Evolutionary conservation across 257 asterid species (phyloP), one percentile per base, ranked within the genome.

Genomic region (Lycium barbarum): DNA sequence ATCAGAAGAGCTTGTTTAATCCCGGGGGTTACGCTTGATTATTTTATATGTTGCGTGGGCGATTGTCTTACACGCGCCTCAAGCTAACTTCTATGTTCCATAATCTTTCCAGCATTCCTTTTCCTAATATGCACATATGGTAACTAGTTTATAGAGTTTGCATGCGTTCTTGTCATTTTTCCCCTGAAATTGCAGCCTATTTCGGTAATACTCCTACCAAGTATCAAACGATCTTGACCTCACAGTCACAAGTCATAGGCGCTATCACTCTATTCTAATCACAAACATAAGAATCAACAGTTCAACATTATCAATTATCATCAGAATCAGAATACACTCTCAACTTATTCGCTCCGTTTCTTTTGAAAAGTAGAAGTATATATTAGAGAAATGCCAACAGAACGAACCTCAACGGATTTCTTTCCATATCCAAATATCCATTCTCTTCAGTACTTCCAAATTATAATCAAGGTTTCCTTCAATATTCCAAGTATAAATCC

Each of bases 231-330:
- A 58, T 58, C 65, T 18, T 58, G 22, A 12, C 47, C 45, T 66
- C 43, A 66, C 33, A 26, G 33, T 26, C 33, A 26, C 33, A 51
- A 51, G 55, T 10, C 55, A 51, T 51, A 51, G 12, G 12, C 55
- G 8, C 43, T 65, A 26, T 26, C 72, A 26, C 5, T 65, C 70
- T 63, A 38, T 63, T 63, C 70, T 22, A 22, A 10, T 63, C 70
- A 22, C 70, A 0, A 63, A 66, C 73, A 66, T 33, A 0, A 63
- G 73, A 66, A 67, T 67, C 74, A 67, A 67, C 9, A 67, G 7
- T 67, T 70, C 78, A 70, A 70, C 78, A 70, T 70, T 70, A 40
- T 40, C 79, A 70, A 15, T 68, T 3, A 15, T 68, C 76, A 36
- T 40, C 79, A 70, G 26, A n/a, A 18, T 61, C 35, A n/a, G 55